Evolutionary conservation across 176 grass and related monocot genomes (phyloP), one percentile per base, ranked within the genome.

Genomic region (Calamus simplicifolius): DNA sequence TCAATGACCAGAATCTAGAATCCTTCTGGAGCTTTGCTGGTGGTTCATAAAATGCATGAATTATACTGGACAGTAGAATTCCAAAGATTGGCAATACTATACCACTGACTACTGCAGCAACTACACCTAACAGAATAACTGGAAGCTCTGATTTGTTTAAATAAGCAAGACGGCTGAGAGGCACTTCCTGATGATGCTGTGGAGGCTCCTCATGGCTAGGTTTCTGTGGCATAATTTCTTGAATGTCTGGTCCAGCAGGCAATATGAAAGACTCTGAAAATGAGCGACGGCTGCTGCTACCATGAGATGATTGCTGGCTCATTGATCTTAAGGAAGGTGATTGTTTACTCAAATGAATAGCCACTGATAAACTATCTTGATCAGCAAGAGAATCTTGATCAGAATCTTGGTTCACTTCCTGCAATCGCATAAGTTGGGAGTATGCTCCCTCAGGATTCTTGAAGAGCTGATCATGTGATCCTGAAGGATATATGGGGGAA

Each of bases 101-200:
- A 72, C 86, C 90, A 68, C 89, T 87, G 66, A 79, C 62, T 74
- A 59, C 74, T 27, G 85, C 86, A 73, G 90, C 86, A 69, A 95
- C n/a, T 13, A 83, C 53, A 12, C 80, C 86, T 57, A 95, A 67
- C 26, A 95, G 4, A 72, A 95, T 56, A 65, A 95, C 27, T 3
- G 63, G 90, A 60, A 87, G 3, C 72, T 95, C 90, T 68, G 86
- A 86, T 62, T 89, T 95, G 64, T 95, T 89, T 43, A 95, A 71
- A 61, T 6, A 74, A 52, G 78, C 82, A 49, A 95, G 57, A n/a
- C 85, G 75, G 68, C 74, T 70, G 18, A 89, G 26, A 29, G 82
- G 79, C 28, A 75, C 73, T 72, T 84, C 81, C 66, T 81, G 70
- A 57, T 78, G 61, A 18, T 51, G 29, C 21, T 25, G 56, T 59